phyloP scores from a whole-genome alignment of 306 rosid species.

The Sphenostylis stenocarpa region DNA sequence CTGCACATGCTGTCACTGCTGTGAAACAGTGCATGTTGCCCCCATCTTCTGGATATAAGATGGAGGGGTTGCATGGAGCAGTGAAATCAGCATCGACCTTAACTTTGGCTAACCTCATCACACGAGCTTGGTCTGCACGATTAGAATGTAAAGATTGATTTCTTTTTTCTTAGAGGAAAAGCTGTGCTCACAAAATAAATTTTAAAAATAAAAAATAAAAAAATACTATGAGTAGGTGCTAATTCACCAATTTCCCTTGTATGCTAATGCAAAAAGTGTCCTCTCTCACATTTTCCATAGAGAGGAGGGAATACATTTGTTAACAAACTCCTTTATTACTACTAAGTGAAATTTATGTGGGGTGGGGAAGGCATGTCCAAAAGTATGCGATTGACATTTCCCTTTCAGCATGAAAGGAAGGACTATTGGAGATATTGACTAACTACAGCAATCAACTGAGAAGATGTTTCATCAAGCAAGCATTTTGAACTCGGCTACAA shows the following conservation, averaged over 20 bases:
- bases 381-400: neutral
- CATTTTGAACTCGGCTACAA: neutral
- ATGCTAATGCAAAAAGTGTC: neutral
- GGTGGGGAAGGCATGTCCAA: neutral
- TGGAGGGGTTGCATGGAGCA: conserved; percentile 76
- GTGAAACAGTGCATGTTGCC: conserved; percentile 97
- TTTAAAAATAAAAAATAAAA: neutral
- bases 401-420: neutral
- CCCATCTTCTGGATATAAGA: conserved; percentile 88
- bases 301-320: neutral
- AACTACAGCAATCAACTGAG: neutral
- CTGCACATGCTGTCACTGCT: conserved; percentile 89
- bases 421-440: neutral
- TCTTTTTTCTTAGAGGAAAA: neutral
- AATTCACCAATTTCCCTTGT: neutral
- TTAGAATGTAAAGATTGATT: conserved; percentile 13
- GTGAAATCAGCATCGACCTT: conserved; percentile 72
- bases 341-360: neutral
- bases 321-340: neutral
- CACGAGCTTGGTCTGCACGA: conserved; percentile 48
- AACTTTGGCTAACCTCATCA: conserved; percentile 64
- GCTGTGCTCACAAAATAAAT: neutral
- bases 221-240: neutral
- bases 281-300: neutral
- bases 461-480: neutral